Base-by-base conservation (phyloP, 176 grass and related monocot species). In the Urochloa ruziziensis region DNA sequence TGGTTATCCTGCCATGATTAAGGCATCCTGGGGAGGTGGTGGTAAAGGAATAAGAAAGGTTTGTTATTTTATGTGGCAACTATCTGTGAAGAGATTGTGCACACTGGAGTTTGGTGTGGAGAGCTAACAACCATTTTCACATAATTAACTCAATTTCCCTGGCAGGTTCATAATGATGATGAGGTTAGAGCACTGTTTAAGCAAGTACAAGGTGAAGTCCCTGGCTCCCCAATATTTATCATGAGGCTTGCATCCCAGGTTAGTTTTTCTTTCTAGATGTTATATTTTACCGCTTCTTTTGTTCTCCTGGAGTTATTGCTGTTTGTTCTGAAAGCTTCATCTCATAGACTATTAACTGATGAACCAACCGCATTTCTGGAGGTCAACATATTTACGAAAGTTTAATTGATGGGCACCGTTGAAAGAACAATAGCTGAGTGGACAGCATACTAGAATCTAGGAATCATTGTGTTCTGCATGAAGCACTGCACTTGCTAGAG, bases 41-140 rank as follows among this genome's bases (percentile, higher is more conserved):
- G 96, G 96, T 87, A 99, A 99, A 94, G 93, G 96, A 78, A 99
- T 99, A 78, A 90, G 96, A 80, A 99, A 99, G 96, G 93, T 96
- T 64, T 28, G 80, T 70, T 80, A 64, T 71, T 67, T 67, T 42
- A 40, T 79, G 52, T 78, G 46, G 24, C 48, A 8, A 67, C 18
- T 75, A 23, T 68, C 6, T 23, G 0, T 61, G 29, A 66, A 73
- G 40, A 73, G 58, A 67, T 77, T 81, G 27, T 72, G 72, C 62
- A 73, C 28, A 85, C 12, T 85, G 65, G 47, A 69, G 86, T 84
- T 84, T 62, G 33, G 27, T 80, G 30, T 17, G n/a, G 40, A 83
- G 46, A 43, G 2, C 84, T 71, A 73, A 81, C 30, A 32, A 19
- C 34, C 58, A 5, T 83, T 65, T 82, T 68, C 19, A 78, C 35